Percentiles rank a stretch among this genome's conserved stretches.
phyloP scores from a whole-genome alignment of 345 rosid genomes.

The Euphorbia lathyris region DNA sequence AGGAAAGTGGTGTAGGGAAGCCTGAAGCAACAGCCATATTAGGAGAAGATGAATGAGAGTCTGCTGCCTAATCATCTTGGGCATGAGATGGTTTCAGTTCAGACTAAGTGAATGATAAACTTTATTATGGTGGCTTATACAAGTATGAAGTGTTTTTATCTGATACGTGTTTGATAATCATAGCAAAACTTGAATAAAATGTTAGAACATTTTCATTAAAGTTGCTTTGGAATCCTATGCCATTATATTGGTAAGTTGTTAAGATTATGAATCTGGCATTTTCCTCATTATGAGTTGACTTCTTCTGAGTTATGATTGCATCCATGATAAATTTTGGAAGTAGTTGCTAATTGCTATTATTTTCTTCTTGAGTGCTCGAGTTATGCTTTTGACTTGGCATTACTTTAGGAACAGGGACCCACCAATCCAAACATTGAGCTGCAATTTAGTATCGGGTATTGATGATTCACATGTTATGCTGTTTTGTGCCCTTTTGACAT shows the following conservation, averaged over 20 bases:
- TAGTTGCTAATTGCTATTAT: conserved; percentile 16
- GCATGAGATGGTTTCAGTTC: conserved; percentile 16
- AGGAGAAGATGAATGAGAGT: conserved; percentile 31
- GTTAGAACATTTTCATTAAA: conserved; percentile 33
- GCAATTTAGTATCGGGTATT: conserved; percentile 3
- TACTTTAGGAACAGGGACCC: conserved; percentile 24
- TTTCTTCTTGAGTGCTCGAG: conserved; percentile 32
- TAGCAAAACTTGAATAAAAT: conserved; percentile 34
- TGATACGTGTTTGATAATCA: conserved; percentile 29
- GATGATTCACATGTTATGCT: too few species aligned
- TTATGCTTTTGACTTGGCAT: conserved; percentile 18
- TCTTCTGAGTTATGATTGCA: conserved; percentile 40
- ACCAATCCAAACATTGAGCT: conserved; percentile 15
- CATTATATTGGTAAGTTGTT: conserved; percentile 13
- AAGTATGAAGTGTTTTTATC: conserved; percentile 29
- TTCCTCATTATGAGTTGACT: conserved; percentile 51
- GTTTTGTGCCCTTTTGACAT: too few species aligned
- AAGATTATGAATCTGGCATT: conserved; percentile 33
- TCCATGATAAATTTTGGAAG: conserved; percentile 32
- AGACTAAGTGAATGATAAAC: conserved; percentile 13
- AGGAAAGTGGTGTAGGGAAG: conserved; percentile 24
- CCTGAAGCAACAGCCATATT: conserved; percentile 34
- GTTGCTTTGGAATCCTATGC: conserved; percentile 49
- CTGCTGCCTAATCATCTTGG: conserved; percentile 34
- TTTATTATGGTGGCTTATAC: conserved; percentile 16